Evolutionary conservation across 2,329 filamentous ascomycete species (phyloP), one percentile per base, ranked within the genome.

Genomic region (Calonectria hongkongensis): DNA sequence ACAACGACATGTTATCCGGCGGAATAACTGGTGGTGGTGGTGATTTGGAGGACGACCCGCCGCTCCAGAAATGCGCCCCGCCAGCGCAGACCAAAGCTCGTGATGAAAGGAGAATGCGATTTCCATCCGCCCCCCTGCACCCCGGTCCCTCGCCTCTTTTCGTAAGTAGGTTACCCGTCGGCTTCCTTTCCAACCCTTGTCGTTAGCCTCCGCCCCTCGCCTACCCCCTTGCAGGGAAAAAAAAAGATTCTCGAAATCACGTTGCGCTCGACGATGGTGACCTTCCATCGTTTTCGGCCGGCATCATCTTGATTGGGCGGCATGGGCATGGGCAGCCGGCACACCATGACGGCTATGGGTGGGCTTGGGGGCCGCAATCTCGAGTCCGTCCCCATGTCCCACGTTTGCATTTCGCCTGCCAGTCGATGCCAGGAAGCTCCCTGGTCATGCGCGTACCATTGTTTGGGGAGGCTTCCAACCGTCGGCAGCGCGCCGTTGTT

Each of bases 191-290:
- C 15, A 10, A 51, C 50, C 48, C 67, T 28, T 65, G 48, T n/a
- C 51, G 27, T 18, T 54, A 45, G 62, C 56, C 36, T 45, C 43
- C 45, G 18, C 36, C 45, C 45, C n/a, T 47, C 60, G 28, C 18
- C 58, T 47, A 8, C 27, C 36, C 48, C 68, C 68, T 33, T 18
- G 36, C 50, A 66, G 36, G 25, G 7, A 69, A 33, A 33, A 33
- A 33, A 50, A 60, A 72, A 72, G 65, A 68, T 72, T 65, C 60
- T 72, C 48, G 66, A 69, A 69, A 65, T 65, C 70, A 58, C 50
- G 33, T 45, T 25, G 66, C 48, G 63, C 43, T 50, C 50, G 27
- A 47, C 28, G 45, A 67, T 66, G 68, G 51, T 47, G 45, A 45
- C 62, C 51, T 25, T 54, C 68, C 62, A 39, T 15, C 25, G 39